These are phyloP conservation scores for Hsuehochloa calcarea DNA, from an alignment of 176 grass and related monocot species.

Conservation along the genomic window DNA sequence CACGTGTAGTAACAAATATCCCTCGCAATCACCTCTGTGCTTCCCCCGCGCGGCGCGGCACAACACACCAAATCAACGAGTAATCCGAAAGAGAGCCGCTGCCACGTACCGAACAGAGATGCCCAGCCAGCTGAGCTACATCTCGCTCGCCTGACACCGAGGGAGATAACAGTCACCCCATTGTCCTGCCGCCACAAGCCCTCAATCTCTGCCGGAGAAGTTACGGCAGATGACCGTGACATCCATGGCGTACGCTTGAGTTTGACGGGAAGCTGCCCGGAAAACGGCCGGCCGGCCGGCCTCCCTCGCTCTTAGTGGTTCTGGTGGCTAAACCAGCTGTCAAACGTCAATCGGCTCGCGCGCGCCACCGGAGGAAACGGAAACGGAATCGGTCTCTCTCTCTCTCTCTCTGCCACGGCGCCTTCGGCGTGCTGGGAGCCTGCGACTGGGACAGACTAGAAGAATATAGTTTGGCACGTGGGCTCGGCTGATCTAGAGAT, in stretches of 20 bases:
- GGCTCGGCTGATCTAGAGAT: background rate
- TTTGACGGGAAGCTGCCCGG: background rate
- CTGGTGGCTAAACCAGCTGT: background rate
- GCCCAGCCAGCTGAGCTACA: background rate
- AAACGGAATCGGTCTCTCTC: background rate
- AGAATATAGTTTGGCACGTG: background rate
- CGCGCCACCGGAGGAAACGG: background rate
- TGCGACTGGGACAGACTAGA: background rate
- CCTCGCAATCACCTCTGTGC: no score
- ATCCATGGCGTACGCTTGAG: background rate
- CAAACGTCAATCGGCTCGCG: background rate
- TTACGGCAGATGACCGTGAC: slow-evolving; percentile 25
- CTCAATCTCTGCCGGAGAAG: background rate
- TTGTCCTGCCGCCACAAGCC: background rate
- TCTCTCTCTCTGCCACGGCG: background rate
- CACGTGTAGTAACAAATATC: no score
- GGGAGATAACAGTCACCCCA: background rate
- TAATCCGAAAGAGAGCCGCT: no score
- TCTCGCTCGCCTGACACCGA: background rate
- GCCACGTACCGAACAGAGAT: background rate
- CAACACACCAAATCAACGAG: no score
- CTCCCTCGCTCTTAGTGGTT: background rate
- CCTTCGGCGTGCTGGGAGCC: background rate
- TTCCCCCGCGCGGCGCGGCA: no score
- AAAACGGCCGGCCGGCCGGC: background rate